Evolutionary conservation across 148 eudicot genomes (phyloP), one percentile per base, ranked within the genome.

Genomic region (Gaultheria prostrata): DNA sequence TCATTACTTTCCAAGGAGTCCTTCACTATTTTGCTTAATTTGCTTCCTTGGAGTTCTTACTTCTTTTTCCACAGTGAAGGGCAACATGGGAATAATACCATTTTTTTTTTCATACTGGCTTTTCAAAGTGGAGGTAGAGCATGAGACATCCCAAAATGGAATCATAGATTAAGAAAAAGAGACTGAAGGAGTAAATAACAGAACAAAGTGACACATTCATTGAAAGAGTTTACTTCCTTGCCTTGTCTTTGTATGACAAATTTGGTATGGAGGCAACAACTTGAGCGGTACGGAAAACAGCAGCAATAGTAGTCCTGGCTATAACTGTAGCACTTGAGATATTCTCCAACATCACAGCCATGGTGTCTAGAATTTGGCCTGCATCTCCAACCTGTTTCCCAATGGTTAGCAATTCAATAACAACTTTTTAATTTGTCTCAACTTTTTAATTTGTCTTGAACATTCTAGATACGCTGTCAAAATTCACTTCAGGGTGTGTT

Each of bases 281-380:
- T 89, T 97, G 99, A 74, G 98, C 98, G 45, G 98, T 93, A 39
- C 98, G 95, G 79, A 88, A 97, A 84, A 97, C 98, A 49, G 99
- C 92, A 85, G 95, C 84, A 76, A 93, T 85, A 45, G 98, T 95
- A 67, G 96, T 92, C 90, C 97, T 89, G 73, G 98, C 98, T 79
- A 92, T 85, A 75, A 92, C 89, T 54, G 95, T 88, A 79, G 93
- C 88, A 88, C 87, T 88, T 81, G 99, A 90, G 53, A 93, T 88
- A 87, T 92, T 97, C 84, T 97, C 99, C 84, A 97, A 83, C 97
- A 90, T 92, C 82, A 87, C 94, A 53, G 99, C 96, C 98, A 97
- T 95, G 54, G 92, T 92, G 86, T 95, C 98, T 82, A 94, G 95
- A 83, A 97, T 89, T 79, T 94, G 97, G 78, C 98, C 91, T 32